Conservation (phyloP, 352 stramenopile genomes). For the Globisporangium carolinianum region DNA sequence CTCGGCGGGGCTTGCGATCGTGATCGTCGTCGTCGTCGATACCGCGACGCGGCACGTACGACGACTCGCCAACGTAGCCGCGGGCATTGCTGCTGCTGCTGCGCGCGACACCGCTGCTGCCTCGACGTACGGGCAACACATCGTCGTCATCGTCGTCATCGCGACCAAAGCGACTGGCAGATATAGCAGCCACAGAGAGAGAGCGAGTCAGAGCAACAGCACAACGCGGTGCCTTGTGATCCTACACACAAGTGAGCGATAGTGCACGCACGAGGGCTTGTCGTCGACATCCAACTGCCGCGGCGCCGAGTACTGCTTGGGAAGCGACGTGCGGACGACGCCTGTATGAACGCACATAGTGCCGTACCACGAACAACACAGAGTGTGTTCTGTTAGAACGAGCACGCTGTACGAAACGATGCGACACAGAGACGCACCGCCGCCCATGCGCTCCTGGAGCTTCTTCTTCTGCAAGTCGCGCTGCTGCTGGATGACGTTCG, state of each 20-base stretch:
- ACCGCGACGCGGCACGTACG: conserved; percentile 22
- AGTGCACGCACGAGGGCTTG: conserved; percentile 59
- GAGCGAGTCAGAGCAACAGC: background rate
- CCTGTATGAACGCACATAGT: conserved; percentile 18
- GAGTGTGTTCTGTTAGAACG: background rate
- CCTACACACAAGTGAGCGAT: too few species aligned
- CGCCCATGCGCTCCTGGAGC: conserved; percentile 75
- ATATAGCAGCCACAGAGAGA: background rate
- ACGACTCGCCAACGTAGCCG: conserved; percentile 8
- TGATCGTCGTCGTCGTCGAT: conserved; percentile 43
- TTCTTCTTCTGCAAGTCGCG: conserved; percentile 85
- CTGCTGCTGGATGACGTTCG: conserved; percentile 79
- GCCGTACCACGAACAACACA: background rate
- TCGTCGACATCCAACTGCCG: conserved; percentile 70
- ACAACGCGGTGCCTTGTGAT: too few species aligned
- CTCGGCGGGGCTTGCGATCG: conserved; percentile 22
- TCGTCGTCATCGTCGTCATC: conserved; percentile 64
- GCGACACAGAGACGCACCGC: conserved; percentile 24
- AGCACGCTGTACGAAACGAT: background rate
- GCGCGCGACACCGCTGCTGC: conserved; percentile 15
- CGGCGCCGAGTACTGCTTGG: conserved; percentile 73
- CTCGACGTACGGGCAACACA: conserved; percentile 17
- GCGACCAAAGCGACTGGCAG: conserved; percentile 55
- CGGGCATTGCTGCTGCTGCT: conserved; percentile 6
- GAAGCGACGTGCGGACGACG: conserved; percentile 63